phyloP scores from a whole-genome alignment of 176 grass and related monocot species.

The Ananas comosus region DNA sequence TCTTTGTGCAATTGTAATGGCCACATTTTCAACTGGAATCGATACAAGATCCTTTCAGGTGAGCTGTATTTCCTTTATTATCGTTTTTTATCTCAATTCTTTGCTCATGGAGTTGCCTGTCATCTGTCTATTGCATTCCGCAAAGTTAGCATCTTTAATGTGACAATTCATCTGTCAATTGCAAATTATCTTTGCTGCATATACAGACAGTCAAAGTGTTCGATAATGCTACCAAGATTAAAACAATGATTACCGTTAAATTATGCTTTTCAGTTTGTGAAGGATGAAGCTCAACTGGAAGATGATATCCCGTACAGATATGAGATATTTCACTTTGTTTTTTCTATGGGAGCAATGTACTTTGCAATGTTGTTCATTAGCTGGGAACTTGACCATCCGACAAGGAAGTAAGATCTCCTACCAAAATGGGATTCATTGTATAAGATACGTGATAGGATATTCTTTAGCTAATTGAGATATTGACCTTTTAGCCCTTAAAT shows the following conservation, averaged over 20 bases:
- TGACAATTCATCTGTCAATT: not conserved
- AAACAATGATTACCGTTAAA: not conserved
- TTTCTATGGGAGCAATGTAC: slow-evolving; percentile 86
- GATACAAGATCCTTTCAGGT: slow-evolving; percentile 71
- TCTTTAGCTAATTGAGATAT: no score
- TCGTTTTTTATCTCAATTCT: not conserved
- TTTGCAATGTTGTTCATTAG: slow-evolving; percentile 96
- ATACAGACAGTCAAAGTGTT: not conserved
- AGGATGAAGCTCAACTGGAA: slow-evolving; percentile 36
- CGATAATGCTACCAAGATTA: not conserved
- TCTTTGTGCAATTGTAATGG: slow-evolving; percentile 68
- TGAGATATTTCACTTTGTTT: slow-evolving; percentile 68
- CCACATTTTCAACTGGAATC: slow-evolving; percentile 94
- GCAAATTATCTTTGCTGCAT: not conserved
- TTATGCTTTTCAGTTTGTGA: slow-evolving; percentile 41
- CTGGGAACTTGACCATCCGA: slow-evolving; percentile 76
- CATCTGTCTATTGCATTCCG: not conserved
- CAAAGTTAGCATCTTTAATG: slow-evolving; percentile 3
- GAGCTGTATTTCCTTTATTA: not conserved
- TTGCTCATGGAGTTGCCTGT: not conserved
- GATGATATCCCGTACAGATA: slow-evolving; percentile 73
- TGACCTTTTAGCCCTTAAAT: no score
- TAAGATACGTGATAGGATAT: no score
- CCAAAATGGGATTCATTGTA: not conserved
- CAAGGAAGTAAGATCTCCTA: slow-evolving; percentile 51